Evolutionary conservation across 495 filamentous ascomycete genomes (phyloP).

Genomic region (Diplogelasinospora grovesii): DNA sequence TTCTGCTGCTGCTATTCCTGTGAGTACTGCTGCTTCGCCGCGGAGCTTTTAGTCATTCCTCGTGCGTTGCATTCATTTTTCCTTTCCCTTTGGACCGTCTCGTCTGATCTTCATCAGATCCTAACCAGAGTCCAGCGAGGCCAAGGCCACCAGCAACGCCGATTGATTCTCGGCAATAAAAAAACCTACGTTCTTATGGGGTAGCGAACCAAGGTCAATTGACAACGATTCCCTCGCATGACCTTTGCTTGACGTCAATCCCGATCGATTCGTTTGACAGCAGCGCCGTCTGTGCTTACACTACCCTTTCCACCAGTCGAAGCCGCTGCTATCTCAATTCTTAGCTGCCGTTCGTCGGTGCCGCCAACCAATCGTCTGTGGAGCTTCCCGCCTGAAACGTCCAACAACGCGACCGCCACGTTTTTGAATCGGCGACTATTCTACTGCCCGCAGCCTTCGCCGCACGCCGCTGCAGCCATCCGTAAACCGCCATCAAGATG

Average conservation of each 20-base stretch:
- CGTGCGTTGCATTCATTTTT: not conserved
- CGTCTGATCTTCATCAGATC: not conserved
- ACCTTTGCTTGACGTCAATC: too few relatives aligned
- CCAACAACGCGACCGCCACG: not conserved
- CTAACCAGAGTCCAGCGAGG: not conserved
- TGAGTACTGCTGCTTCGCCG: not conserved
- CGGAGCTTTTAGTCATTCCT: not conserved
- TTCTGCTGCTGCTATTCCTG: not conserved
- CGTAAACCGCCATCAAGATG: constrained; percentile 42
- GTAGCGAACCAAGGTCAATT: not conserved
- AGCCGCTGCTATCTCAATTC: too few relatives aligned
- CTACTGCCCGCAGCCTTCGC: not conserved
- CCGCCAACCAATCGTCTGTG: too few relatives aligned
- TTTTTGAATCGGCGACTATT: not conserved
- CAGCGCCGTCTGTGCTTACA: too few relatives aligned
- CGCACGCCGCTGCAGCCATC: too few relatives aligned
- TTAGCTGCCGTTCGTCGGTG: too few relatives aligned
- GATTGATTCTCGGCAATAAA: not conserved
- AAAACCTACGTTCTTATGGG: too few relatives aligned
- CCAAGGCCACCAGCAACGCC: too few relatives aligned
- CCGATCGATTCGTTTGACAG: too few relatives aligned
- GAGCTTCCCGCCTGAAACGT: not conserved
- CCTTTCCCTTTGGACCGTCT: not conserved
- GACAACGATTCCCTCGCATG: too few relatives aligned
- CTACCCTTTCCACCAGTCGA: too few relatives aligned